Evolutionary conservation across 805 yeast species (phyloP), one percentile per base, ranked within the genome.

Genomic region (Barnettozyma sucrosica): DNA sequence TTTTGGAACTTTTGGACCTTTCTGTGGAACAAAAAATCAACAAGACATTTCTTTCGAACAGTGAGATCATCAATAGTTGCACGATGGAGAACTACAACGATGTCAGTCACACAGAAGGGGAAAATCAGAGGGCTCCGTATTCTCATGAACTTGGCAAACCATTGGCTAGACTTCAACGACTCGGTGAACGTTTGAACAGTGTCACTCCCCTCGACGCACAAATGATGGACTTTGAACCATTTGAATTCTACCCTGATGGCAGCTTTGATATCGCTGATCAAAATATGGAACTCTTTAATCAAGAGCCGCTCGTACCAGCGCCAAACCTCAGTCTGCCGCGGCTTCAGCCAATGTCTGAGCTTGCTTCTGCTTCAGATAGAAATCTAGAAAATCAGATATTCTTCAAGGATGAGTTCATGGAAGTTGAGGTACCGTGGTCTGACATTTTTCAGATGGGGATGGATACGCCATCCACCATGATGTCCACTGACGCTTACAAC

Each of bases 31-130:
- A 66, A 39, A 72, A 70, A 49, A 66, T 64, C 44, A 59, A 57
- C 52, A 62, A 68, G 34, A 62, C 70, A 38, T 81, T 80, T 54
- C 67, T 76, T 10, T 79, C 85, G 18, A 78, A 78, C 38, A 81
- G 75, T 45, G 86, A 81, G 55, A 71, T 81, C 40, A 77, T 81
- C 3, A 78, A 79, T 23, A 75, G 83, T 56, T 79, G 85, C 51
- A 70, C 78, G 11, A 76, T 75, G 57, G 81, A 79, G 47, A 53
- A 57, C 42, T 61, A 53, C 47, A 55, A 51, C 20, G 62, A 57
- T 28, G 54, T 52, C 24, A 51, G 55, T 18, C 59, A 55, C 39
- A 32, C 48, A 2, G 50, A 50, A 21, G 61, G 55, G 1, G 42
- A 47, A 25, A 51, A 51, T 4, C 41, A 51, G 36, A 45, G 61